A percentile compares a stretch with the other conserved stretches of the same genome.
Conservation (phyloP, 2,329 filamentous ascomycete species). For the Calycina herbarum region DNA sequence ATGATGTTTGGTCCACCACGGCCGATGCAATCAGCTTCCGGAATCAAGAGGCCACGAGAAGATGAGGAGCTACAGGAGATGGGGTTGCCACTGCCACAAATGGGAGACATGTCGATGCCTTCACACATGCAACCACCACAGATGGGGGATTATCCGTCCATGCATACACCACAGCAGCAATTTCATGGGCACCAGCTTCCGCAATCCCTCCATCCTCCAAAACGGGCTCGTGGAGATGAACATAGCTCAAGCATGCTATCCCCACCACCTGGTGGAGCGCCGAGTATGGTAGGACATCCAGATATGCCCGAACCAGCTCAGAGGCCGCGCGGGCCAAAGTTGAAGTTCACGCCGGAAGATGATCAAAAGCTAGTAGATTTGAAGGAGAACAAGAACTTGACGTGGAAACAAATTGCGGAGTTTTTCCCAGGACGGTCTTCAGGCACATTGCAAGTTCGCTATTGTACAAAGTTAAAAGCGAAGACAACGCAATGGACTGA, state of each 20-base stretch:
- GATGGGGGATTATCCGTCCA: constrained; percentile 42
- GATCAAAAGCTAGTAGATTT: constrained; percentile 84
- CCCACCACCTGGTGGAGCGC: constrained; percentile 56
- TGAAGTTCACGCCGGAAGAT: constrained; percentile 92
- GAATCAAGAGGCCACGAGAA: constrained; percentile 54
- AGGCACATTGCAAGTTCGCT: constrained; percentile 88
- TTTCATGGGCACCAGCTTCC: constrained; percentile 78
- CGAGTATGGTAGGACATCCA: constrained; percentile 81
- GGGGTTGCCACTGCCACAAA: constrained; percentile 43
- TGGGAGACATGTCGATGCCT: constrained; percentile 45
- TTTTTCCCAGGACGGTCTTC: constrained; percentile 92
- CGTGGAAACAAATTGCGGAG: constrained; percentile 96
- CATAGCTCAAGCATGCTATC: constrained; percentile 43
- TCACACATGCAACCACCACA: constrained; percentile 59
- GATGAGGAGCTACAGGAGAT: constrained; percentile 51
- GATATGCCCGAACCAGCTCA: constrained; percentile 86
- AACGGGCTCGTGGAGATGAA: constrained; percentile 63
- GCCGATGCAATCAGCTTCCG: constrained; percentile 34
- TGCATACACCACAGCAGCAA: constrained; percentile 41
- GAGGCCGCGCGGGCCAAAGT: constrained; percentile 79
- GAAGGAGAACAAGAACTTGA: constrained; percentile 92
- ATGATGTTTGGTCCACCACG: constrained; percentile 45
- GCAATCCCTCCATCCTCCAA: constrained; percentile 67
- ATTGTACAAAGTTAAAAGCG: constrained; percentile 92
- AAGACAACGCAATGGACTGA: constrained; percentile 94